A percentile compares a stretch with the other conserved stretches of the same genome.
Evolutionary conservation across 108 stramenopile species (phyloP).

Genomic region (Conticribra guillardii): DNA sequence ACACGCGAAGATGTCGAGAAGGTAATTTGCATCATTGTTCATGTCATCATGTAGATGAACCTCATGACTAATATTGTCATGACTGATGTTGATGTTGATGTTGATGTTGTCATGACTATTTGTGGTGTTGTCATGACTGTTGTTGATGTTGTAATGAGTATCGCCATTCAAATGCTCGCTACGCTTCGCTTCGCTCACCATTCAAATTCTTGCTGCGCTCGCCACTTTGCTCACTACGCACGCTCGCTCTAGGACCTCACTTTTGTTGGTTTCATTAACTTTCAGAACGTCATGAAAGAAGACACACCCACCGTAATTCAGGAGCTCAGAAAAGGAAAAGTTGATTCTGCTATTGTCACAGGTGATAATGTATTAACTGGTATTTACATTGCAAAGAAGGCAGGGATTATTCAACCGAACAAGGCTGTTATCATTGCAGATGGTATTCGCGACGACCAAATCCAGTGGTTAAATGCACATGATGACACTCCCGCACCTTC

Average conservation of each 20-base stretch:
- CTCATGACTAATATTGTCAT: neutral
- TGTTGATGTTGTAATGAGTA: no score
- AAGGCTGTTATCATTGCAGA: conserved; percentile 43
- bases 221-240: neutral
- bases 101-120: neutral
- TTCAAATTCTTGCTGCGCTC: no score
- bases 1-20: conserved; percentile 37
- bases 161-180: no score
- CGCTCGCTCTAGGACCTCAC: conserved; percentile 21
- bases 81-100: neutral
- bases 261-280: conserved; percentile 63
- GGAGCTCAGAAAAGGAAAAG: conserved; percentile 54
- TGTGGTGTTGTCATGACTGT: neutral
- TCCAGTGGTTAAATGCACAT: conserved; percentile 46
- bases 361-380: conserved; percentile 73
- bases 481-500: conserved; percentile 24
- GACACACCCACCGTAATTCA: conserved; percentile 59
- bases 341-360: conserved; percentile 59
- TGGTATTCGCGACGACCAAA: conserved; percentile 21
- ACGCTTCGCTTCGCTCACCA: no score
- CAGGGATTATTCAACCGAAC: conserved; percentile 55
- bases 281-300: conserved; percentile 60
- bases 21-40: neutral
- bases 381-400: conserved; percentile 58
- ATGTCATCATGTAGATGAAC: neutral